Percentiles rank a stretch among this genome's conserved stretches.
These are phyloP conservation scores for Chlorophyllum brunneum DNA, from an alignment of 768 basidiomycete species.

Conservation along the genomic window DNA sequence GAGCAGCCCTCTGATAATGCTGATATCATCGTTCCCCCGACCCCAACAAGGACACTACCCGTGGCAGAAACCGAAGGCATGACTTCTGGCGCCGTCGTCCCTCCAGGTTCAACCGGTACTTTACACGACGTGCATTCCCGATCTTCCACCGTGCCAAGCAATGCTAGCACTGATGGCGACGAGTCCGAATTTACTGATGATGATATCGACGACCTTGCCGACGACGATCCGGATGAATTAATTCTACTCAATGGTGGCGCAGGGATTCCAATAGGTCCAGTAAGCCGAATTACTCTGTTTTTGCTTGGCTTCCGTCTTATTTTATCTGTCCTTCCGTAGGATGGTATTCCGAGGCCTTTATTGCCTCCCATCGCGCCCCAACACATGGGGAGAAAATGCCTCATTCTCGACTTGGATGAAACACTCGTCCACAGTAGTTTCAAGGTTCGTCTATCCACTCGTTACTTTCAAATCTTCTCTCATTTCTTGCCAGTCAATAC, in stretches of 20 bases:
- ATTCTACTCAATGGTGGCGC: slow-evolving; percentile 83
- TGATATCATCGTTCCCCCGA: slow-evolving; percentile 35
- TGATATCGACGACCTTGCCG: slow-evolving; percentile 51
- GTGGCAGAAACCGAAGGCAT: slow-evolving; percentile 81
- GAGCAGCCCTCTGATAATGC: slow-evolving; percentile 17
- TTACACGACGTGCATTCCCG: slow-evolving; percentile 4
- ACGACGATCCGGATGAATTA: slow-evolving; percentile 89
- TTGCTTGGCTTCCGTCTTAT: neutral
- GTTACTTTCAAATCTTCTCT: slow-evolving; percentile 11
- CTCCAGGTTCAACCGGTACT: slow-evolving; percentile 75
- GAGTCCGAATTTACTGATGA: slow-evolving; percentile 72
- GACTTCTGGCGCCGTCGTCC: slow-evolving; percentile 88
- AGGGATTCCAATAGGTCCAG: slow-evolving; percentile 91
- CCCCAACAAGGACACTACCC: slow-evolving; percentile 36
- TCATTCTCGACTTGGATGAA: slow-evolving; percentile 96
- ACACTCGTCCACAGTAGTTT: slow-evolving; percentile 97
- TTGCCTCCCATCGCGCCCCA: slow-evolving; percentile 78
- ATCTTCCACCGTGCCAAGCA: slow-evolving; percentile 23
- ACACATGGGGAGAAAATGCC: slow-evolving; percentile 87
- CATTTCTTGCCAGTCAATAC: slow-evolving; percentile 64
- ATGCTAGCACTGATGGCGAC: slow-evolving; percentile 46
- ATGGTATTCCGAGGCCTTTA: slow-evolving; percentile 84
- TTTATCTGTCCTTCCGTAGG: slow-evolving; percentile 38
- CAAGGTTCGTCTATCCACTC: slow-evolving; percentile 58
- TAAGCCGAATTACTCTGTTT: slow-evolving; percentile 47